Base-by-base conservation (phyloP, 495 filamentous ascomycete genomes). In the Penicillium parvum region DNA sequence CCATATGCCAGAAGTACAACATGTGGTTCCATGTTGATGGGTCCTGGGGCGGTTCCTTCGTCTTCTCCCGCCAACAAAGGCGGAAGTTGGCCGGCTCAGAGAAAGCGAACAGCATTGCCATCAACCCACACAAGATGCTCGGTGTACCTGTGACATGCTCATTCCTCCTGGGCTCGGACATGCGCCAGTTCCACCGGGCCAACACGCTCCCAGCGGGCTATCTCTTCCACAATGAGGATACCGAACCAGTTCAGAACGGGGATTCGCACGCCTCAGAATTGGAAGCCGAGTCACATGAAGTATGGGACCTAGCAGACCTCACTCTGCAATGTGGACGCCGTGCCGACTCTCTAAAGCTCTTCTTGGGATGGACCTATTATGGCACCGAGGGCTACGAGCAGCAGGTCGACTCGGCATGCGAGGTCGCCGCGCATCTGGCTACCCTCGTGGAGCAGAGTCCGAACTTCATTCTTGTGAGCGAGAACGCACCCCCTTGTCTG, bases 81-180 rank as follows among this genome's bases (percentile, higher is more conserved):
- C 60, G 71, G 52, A 84, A 86, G 63, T 64, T 94, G 26, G 57
- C 70, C 11, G 91, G 91, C 17, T 67, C 76, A 10, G 74, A 90
- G 32, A 72, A 79, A 11, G 92, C 89, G 7, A 73, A 95, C 66
- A 86, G 79, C 25, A 72, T 96, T 20, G 83, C 87, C 7, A 76
- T 95, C 28, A 95, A 94, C 61, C 90, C 92, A 46, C 91, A 98
- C 65, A 96, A 96, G 65, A 98, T 96, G 92, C 75, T 98, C 52
- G 87, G 86, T 28, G 86, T 86, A 7, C 91, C 91, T 0, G 63
- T 92, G 25, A 94, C 90, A 3, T 98, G 91, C 65, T 90, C 85
- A 5, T 95, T 95, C 69, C 76, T 98, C 7, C 75, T 98, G 8
- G 84, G 80, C 0, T 65, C 72, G 6, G 90, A 96, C 60, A 60